Percentiles rank a stretch among this genome's conserved stretches.
Conservation (phyloP, 2,329 filamentous ascomycete genomes). For the Calonectria honghensis region DNA sequence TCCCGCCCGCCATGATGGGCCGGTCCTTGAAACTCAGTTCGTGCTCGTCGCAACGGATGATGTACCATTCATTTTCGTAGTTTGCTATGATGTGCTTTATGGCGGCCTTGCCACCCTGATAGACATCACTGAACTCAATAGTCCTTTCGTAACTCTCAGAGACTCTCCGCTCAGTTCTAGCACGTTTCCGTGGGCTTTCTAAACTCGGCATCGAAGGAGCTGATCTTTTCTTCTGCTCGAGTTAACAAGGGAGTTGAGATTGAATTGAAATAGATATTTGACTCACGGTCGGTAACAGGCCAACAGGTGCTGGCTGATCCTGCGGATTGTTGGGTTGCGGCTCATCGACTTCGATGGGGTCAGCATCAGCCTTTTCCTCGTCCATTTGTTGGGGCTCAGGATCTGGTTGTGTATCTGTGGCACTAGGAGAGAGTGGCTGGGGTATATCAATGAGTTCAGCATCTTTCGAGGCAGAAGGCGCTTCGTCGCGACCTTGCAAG, state of each 20-base stretch:
- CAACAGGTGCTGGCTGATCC: background rate
- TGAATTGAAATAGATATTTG: background rate
- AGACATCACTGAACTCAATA: constrained; percentile 33
- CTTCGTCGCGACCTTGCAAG: background rate
- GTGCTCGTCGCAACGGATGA: constrained; percentile 32
- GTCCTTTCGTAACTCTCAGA: background rate
- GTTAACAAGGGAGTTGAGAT: background rate
- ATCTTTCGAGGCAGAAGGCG: background rate
- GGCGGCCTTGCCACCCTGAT: constrained; percentile 27
- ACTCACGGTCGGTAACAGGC: background rate
- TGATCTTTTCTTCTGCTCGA: background rate
- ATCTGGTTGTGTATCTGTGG: background rate
- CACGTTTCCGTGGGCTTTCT: constrained; percentile 1
- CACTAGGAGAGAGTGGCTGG: background rate
- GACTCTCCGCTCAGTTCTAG: background rate
- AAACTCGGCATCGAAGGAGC: background rate
- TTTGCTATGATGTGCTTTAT: constrained; percentile 32
- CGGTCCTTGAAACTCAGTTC: constrained; percentile 7
- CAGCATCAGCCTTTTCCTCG: background rate
- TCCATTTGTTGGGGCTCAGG: background rate
- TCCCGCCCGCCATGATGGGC: constrained; percentile 27
- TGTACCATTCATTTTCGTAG: constrained; percentile 32
- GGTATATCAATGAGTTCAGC: background rate
- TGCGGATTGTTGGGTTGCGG: background rate
- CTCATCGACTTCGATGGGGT: background rate